Base-by-base conservation (phyloP, 805 yeast genomes). In the Saccharomycopsis microspora region DNA sequence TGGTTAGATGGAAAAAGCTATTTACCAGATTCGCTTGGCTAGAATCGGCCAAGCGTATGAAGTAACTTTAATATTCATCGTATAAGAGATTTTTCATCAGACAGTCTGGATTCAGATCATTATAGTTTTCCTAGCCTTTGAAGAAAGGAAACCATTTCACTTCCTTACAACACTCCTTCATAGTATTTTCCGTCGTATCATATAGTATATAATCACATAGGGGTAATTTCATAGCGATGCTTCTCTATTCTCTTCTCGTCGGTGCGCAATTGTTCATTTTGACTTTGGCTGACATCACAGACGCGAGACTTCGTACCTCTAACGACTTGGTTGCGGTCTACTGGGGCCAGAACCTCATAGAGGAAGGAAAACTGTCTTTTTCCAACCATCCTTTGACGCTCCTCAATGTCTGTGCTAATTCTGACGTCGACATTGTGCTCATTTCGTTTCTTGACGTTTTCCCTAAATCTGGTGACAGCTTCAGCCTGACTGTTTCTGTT, bases 341-440 rank as follows among this genome's bases (percentile, higher is more conserved):
- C 65, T 87, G 96, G 96, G 96, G 96, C 45, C 95, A 86, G 65
- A 75, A 76, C 57, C 78, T 88, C 10, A 80, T 75, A n/a, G 85
- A 44, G 32, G 11, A 32, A 5, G 42, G 33, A 29, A n/a, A 19
- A 4, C 31, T 29, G 31, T 9, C 29, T 4, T 5, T 4, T 3
- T 35, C 5, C 27, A 19, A 42, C 33, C n/a, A 35, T 10, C 8
- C 27, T 9, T 8, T 34, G 19, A 7, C 5, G 27, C 63, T 75
- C 8, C 63, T 70, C 3, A 63, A 68, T 39, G 85, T 85, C 68
- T 87, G 96, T 70, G 67, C 69, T 49, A 69, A 76, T 39, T 73
- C 75, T 45, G 72, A 78, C 43, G 88, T 85, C 28, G 95, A 85
- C 57, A 78, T 85, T 47, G 70, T 82, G 49, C 59, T 88, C 7